Base-by-base conservation (phyloP, 371 early-diverging fungal species). In the Mortierella sp. region DNA sequence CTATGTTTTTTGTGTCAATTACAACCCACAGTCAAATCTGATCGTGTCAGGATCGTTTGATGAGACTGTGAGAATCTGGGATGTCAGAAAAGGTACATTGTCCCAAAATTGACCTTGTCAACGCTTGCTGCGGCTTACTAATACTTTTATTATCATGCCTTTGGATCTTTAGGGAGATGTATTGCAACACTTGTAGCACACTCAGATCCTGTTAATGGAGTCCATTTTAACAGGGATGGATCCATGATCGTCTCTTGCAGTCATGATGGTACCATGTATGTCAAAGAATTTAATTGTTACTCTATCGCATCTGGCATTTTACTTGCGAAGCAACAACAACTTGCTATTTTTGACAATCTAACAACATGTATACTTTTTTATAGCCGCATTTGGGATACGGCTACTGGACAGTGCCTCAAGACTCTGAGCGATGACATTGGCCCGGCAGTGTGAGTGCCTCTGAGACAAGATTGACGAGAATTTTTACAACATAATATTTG, bases 31-130 rank as follows among this genome's bases (percentile, higher is more conserved):
- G 68, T 93, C 95, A 6, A 96, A 94, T 65, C 82, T 97, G 61
- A 94, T 99, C 70, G 99, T 96, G 0, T 97, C 98, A 1, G 99
- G 99, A 42, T 97, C 97, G 4, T 99, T 98, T 86, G 99, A 99
- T 79, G 97, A 98, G 82, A 96, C 93, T 34, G 96, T 99, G 68
- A 89, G 95, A 55, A 93, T 99, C 53, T 99, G 99, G 99, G 98
- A 99, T 84, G 96, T 94, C 28, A 91, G 91, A 70, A 93, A 90
- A 70, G 98, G 97, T 89, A 82, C 31, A 23, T 45, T 31, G 29
- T 8, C 23, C 26, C 26, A 3, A 13, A 8, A 51, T 42, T 54
- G 10, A 28, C 43, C 17, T n/a, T 45, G 47, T 56, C 29, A 29
- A 55, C 23, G 22, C 35, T 37, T 23, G 26, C 23, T 8, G 40